Conservation (phyloP, 495 filamentous ascomycete genomes). For the Lentithecium fluviatile region DNA sequence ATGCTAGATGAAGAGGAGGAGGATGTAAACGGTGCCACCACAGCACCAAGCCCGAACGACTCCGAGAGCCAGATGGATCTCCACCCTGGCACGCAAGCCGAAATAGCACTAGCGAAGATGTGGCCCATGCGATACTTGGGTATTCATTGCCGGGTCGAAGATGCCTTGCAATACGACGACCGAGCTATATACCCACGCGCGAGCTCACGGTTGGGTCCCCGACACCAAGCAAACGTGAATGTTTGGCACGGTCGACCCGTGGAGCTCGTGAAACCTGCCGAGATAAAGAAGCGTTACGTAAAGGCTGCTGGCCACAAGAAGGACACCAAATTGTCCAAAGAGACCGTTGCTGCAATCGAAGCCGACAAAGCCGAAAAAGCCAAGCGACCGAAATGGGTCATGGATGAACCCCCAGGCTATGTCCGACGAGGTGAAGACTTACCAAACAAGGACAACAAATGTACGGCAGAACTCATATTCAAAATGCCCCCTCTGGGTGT, state of each 20-base stretch:
- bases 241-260: constrained; percentile 83
- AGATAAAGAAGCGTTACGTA: constrained; percentile 74
- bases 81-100: constrained; percentile 79
- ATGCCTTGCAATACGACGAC: constrained; percentile 96
- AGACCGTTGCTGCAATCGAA: constrained; percentile 73
- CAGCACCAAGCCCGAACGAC: constrained; percentile 48
- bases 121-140: constrained; percentile 97
- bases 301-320: constrained; percentile 64
- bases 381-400: constrained; percentile 84
- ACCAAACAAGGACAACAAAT: constrained; percentile 52
- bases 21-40: constrained; percentile 59
- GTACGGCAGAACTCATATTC: constrained; percentile 61
- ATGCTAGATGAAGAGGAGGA: constrained; percentile 62
- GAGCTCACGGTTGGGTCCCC: constrained; percentile 85
- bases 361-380: constrained; percentile 74
- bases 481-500: constrained; percentile 51
- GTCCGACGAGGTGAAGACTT: constrained; percentile 78
- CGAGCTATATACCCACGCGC: constrained; percentile 90
- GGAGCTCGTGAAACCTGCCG: constrained; percentile 81
- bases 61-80: constrained; percentile 48
- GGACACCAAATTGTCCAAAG: constrained; percentile 71
- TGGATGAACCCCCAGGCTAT: constrained; percentile 88
- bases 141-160: constrained; percentile 93
- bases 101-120: constrained; percentile 84
- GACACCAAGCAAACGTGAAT: constrained; percentile 84